Evolutionary conservation across 2,329 filamentous ascomycete genomes (phyloP).

Genomic region (Graphium sp.): DNA sequence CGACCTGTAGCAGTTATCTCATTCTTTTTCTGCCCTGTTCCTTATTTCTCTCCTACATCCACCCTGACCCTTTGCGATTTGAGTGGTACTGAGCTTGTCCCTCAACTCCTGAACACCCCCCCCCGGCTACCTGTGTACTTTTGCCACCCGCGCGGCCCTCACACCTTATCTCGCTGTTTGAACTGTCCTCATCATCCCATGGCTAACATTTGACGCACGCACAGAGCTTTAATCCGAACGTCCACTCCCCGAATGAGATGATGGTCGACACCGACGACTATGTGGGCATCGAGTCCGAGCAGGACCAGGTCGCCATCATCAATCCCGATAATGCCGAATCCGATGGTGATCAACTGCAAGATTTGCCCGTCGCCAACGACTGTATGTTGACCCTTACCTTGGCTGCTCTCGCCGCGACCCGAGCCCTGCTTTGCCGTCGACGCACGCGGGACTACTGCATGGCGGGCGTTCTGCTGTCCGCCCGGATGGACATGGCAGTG

Average conservation of each 20-base stretch:
- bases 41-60: too few species aligned
- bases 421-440: background rate
- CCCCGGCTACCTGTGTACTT: too few species aligned
- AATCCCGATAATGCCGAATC: conserved; percentile 32
- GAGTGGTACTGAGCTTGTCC: too few species aligned
- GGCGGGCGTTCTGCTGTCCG: conserved; percentile 1
- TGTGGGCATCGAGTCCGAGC: conserved; percentile 30
- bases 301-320: conserved; percentile 35
- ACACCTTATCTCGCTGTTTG: too few species aligned
- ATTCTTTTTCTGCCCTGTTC: too few species aligned
- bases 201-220: conserved; percentile 11
- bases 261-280: conserved; percentile 38
- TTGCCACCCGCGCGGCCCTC: too few species aligned
- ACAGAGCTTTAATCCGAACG: conserved; percentile 31
- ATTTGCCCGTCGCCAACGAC: conserved; percentile 28
- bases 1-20: too few species aligned
- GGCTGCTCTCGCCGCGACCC: background rate
- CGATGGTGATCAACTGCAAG: conserved; percentile 28
- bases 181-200: background rate
- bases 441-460: too few species aligned
- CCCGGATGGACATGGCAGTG: background rate
- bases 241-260: conserved; percentile 40
- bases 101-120: too few species aligned
- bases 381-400: conserved; percentile 1
- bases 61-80: too few species aligned